Base-by-base conservation (phyloP, 441 rosid species). In the Croton setiger region DNA sequence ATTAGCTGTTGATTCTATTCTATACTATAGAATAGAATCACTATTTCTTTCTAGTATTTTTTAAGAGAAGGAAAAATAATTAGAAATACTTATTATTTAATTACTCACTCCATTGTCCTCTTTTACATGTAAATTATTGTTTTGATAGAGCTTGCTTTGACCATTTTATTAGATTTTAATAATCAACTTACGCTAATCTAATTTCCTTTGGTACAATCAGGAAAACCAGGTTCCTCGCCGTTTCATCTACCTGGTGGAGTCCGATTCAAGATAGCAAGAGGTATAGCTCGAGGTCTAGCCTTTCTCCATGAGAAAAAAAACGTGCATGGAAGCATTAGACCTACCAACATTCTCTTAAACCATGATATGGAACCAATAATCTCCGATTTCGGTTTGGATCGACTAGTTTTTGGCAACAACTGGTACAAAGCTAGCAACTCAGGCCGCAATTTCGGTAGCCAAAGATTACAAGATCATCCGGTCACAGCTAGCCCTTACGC, bases 221-320 rank as follows among this genome's bases (percentile, higher is more conserved):
- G 84, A 57, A 85, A 75, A 66, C 69, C 75, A 3, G 81, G 82
- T 21, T 72, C 88, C 7, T 85, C 90, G 0, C 89, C 89, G 3
- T 76, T 55, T 9, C 80, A 80, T 58, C 80, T 89, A 21, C 56
- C 92, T 0, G 75, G 86, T 2, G 82, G 84, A 31, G 72, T 80
- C 51, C 82, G 95, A 75, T 72, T 91, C 37, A 91, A 82, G 83
- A 88, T 93, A 69, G 96, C 90, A 67, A 81, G 73, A 79, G 97
- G 97, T 20, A 55, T 91, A 58, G 97, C 96, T 49, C 66, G 88
- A n/a, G 97, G 96, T 20, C 68, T 93, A 17, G 82, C 93, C 54
- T 83, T 84, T 78, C 74, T 89, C 60, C 97, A 93, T 36, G 92
- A 89, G 14, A 89, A 88, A 84, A 93, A 89, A 71, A 82, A 83